Base-by-base conservation (phyloP, 768 basidiomycete genomes). In the Termitomyces sp. region DNA sequence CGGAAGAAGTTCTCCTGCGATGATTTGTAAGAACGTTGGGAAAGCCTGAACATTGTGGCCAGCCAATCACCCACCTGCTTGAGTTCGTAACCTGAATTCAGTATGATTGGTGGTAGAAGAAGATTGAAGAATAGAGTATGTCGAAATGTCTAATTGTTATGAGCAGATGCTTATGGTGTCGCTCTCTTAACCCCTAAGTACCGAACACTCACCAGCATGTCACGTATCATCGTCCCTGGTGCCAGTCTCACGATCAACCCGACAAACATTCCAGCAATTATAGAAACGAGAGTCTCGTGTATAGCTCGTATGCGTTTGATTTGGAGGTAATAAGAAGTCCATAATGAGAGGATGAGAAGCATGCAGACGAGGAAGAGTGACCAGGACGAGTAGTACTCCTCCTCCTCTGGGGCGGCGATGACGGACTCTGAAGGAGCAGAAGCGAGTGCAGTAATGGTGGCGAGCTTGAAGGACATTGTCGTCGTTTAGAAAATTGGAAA, bases 71-170 rank as follows among this genome's bases (percentile, higher is more conserved):
- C 57, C 54, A 87, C 93, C 78, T 98, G 95, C 68, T 94, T 96
- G 55, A 99, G 84, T 71, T 97, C 94, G 68, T 97, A 99, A 6
- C 97, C 97, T 2, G 94, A 97, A 70, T 95, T 97, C 40, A 99
- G 75, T 66, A 99, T 99, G 68, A 99, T 99, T 1, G 97, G 97
- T 5, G 96, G 97, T 4, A 98, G 82, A n/a, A 99, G 77, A 21
- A 98, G 79, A 70, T 99, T 98, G 78, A 98, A 97, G 77, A 99
- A 96, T 48, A 98, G 77, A 2, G 96, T 98, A 66, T 96, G 93
- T 68, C 90, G 92, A 79, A 96, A 96, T 9, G 91, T 94, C 94
- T 96, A 64, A n/a, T 19, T 6, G 32, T 47, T 32, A 5, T 50
- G 10, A 49, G 48, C 26, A n/a, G n/a, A n/a, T 11, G 7, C 15